Base-by-base conservation (phyloP, 495 filamentous ascomycete genomes). In the Penicillium cosmopolitanum region DNA sequence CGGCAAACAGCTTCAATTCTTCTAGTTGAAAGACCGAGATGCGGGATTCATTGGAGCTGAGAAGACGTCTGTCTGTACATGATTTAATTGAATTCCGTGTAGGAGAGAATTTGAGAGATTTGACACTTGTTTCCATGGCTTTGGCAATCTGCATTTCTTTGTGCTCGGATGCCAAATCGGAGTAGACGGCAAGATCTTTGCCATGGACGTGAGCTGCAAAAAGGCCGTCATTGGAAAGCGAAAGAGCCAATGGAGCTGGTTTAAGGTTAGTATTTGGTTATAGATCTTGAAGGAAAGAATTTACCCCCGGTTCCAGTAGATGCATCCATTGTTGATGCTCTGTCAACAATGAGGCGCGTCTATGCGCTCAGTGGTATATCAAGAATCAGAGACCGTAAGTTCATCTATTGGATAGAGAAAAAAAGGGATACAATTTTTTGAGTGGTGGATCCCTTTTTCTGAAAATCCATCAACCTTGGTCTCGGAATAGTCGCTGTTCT, bases 101-200 rank as follows among this genome's bases (percentile, higher is more conserved):
- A n/a, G 50, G 60, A 12, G 36, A 72, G 38, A 75, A 74, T 54
- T 70, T 78, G 9, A 80, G 35, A 33, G 67, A 69, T 55, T 71
- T 79, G 15, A 67, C 52, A 1, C 44, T 50, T 33, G 51, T 72
- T 25, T 77, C 75, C 58, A 74, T 75, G 35, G 69, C 51, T 52
- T 66, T 74, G 57, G 71, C 62, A 18, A 72, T 56, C 19, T 78
- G 70, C 18, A 74, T 60, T 43, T 76, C 69, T 57, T 69, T 66
- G 56, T 68, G 66, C 8, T 73, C 70, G 15, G 75, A 61, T 50
- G 67, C 60, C 33, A 66, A 61, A 48, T 73, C 66, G 13, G 75
- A 71, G 43, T 77, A 75, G 13, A 79, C 53, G 19, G 74, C 38
- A n/a, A 79, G 56, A 19, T 75, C 73, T 54, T 75, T 80, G 2